Percentiles rank a stretch among this genome's conserved stretches.
These are phyloP conservation scores for Coemansia sp. DNA, from an alignment of 192 early-diverging fungal species.

Conservation along the genomic window DNA sequence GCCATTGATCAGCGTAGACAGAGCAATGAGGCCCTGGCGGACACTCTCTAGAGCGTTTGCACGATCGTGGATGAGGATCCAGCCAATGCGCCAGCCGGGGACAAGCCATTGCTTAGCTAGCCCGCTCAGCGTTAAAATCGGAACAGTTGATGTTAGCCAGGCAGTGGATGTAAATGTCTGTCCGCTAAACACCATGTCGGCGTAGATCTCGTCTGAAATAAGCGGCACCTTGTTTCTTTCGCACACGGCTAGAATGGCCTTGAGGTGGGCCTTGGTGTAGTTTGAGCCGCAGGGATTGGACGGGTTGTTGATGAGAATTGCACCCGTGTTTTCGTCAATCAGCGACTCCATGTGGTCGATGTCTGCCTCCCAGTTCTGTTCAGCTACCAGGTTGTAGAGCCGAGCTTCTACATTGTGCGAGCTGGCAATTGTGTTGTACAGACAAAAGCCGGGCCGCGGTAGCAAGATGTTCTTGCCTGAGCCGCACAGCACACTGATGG, in stretches of 20 bases:
- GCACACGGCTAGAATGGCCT: slow-evolving; percentile 66
- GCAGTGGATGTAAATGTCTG: slow-evolving; percentile 64
- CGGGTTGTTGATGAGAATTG: slow-evolving; percentile 85
- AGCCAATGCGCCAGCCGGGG: slow-evolving; percentile 91
- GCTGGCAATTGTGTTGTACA: slow-evolving; percentile 77
- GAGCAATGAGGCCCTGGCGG: slow-evolving; percentile 64
- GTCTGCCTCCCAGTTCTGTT: slow-evolving; percentile 80
- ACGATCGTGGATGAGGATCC: slow-evolving; percentile 79
- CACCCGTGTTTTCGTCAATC: slow-evolving; percentile 76
- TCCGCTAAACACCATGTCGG: slow-evolving; percentile 75
- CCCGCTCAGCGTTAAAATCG: slow-evolving; percentile 77
- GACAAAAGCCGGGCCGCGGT: slow-evolving; percentile 79
- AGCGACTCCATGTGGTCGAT: slow-evolving; percentile 71
- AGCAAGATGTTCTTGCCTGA: slow-evolving; percentile 82
- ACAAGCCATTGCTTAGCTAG: slow-evolving; percentile 87
- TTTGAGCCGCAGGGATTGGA: slow-evolving; percentile 91
- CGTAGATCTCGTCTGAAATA: slow-evolving; percentile 89
- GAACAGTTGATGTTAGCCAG: slow-evolving; percentile 72
- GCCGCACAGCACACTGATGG: slow-evolving; percentile 66
- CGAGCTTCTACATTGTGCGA: slow-evolving; percentile 72
- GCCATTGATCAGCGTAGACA: slow-evolving; percentile 76
- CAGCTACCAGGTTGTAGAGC: slow-evolving; percentile 77
- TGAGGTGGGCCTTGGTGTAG: slow-evolving; percentile 67
- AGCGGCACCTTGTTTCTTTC: slow-evolving; percentile 74
- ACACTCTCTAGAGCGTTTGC: slow-evolving; percentile 47